Conservation (phyloP, 2,329 filamentous ascomycete genomes). For the Cadophora sp. region DNA sequence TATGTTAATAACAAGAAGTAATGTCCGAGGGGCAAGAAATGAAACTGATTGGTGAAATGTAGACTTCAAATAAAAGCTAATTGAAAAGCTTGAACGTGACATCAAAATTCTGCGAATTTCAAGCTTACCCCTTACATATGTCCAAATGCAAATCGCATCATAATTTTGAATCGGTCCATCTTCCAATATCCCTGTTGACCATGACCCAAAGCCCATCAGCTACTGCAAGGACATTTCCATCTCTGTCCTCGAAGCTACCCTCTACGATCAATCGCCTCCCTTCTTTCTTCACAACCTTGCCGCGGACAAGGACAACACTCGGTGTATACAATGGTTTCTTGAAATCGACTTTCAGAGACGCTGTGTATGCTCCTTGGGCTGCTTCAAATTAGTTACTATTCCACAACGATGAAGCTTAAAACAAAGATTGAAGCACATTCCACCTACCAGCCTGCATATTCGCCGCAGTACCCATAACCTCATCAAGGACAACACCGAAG, state of each 20-base stretch:
- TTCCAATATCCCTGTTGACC: slow-evolving; percentile 29
- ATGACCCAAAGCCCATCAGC: slow-evolving; percentile 31
- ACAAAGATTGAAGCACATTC: not conserved
- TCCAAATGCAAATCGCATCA: slow-evolving; percentile 2
- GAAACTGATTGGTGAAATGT: too few species aligned
- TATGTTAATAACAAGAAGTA: too few species aligned
- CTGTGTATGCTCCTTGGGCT: slow-evolving; percentile 42
- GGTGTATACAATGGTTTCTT: slow-evolving; percentile 41
- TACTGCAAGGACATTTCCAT: slow-evolving; percentile 35
- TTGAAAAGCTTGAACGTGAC: not conserved
- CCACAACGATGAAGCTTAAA: not conserved
- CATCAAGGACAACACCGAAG: slow-evolving; percentile 43
- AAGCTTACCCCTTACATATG: too few species aligned
- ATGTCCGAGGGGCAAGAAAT: too few species aligned
- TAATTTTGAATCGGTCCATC: slow-evolving; percentile 24
- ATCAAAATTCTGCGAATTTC: not conserved
- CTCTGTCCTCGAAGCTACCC: slow-evolving; percentile 42
- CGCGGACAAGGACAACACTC: slow-evolving; percentile 39
- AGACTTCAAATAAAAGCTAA: too few species aligned
- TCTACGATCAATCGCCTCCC: slow-evolving; percentile 40
- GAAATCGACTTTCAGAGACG: slow-evolving; percentile 40
- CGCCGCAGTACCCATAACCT: slow-evolving; percentile 45
- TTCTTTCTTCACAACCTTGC: slow-evolving; percentile 40
- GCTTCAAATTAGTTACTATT: not conserved
- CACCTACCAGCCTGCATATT: slow-evolving; percentile 39